These are phyloP conservation scores for Phytophthora pseudosyringae DNA, from an alignment of 352 stramenopile genomes.

Conservation along the genomic window DNA sequence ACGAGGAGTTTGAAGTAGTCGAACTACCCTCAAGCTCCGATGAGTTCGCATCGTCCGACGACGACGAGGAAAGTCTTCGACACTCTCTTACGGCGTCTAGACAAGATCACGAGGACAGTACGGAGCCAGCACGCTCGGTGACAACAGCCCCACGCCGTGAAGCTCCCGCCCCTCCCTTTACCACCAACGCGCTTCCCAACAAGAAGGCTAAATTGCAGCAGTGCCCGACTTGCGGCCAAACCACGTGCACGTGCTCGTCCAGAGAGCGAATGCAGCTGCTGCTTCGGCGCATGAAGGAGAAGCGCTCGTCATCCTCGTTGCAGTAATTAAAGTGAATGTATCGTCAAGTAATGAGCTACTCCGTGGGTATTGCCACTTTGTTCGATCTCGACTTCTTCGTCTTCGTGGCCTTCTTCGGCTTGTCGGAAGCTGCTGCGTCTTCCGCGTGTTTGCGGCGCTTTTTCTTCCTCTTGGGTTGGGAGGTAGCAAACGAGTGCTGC, in stretches of 20 bases:
- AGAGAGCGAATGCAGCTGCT: conserved; percentile 51
- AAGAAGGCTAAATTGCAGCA: conserved; percentile 56
- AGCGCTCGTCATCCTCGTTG: conserved; percentile 40
- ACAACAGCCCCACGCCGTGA: conserved; percentile 3
- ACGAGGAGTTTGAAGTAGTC: conserved; percentile 78
- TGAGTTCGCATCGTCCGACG: conserved; percentile 36
- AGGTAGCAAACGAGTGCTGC: conserved; percentile 54
- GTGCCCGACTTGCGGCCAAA: conserved; percentile 40
- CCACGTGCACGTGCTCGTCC: conserved; percentile 46
- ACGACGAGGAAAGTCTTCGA: conserved; percentile 18
- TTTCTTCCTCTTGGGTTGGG: conserved; percentile 45
- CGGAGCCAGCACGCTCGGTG: neutral
- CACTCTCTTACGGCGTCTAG: neutral
- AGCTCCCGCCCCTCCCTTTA: neutral
- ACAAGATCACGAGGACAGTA: neutral
- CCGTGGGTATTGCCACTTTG: conserved; percentile 17
- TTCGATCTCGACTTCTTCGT: conserved; percentile 9
- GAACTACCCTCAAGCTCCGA: conserved; percentile 69
- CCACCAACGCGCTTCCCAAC: conserved; percentile 32
- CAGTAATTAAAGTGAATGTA: conserved; percentile 24
- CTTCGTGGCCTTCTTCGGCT: conserved; percentile 21
- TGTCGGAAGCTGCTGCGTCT: neutral
- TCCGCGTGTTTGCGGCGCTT: conserved; percentile 19
- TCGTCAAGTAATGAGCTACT: conserved; percentile 30
- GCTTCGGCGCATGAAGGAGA: conserved; percentile 46